Percentiles rank a stretch among this genome's conserved stretches.
These are phyloP conservation scores for Penicillium sp. DNA, from an alignment of 2,329 filamentous ascomycete species.

Conservation along the genomic window DNA sequence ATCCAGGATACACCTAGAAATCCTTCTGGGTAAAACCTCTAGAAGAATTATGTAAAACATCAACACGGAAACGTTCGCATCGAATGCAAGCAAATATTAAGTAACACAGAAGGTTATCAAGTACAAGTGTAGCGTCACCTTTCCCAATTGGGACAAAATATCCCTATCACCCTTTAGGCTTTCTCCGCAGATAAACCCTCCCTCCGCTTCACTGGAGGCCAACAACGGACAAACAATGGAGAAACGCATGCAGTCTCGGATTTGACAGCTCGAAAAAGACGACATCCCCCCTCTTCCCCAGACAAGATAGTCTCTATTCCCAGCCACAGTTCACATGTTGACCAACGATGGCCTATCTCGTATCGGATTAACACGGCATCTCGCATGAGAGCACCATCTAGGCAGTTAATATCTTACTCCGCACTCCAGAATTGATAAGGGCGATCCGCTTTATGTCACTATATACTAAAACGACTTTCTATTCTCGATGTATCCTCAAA, in stretches of 20 bases:
- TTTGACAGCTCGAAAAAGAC: conserved; percentile 18
- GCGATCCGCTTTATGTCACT: not conserved
- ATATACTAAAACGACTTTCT: not conserved
- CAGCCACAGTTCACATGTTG: not conserved
- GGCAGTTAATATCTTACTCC: not conserved
- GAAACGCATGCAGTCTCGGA: conserved; percentile 17
- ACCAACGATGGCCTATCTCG: conserved; percentile 15
- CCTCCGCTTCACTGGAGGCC: not conserved
- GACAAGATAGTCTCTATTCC: not conserved
- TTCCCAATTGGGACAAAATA: conserved; percentile 41
- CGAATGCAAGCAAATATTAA: conserved; percentile 1
- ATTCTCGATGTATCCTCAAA: not conserved
- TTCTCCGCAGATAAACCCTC: conserved; percentile 13
- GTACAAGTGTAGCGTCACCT: conserved; percentile 23
- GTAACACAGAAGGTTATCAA: not conserved
- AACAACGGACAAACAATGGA: not conserved
- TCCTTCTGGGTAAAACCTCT: not conserved
- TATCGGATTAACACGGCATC: conserved; percentile 33
- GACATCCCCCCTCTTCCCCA: conserved; percentile 8
- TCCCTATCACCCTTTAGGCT: conserved; percentile 29
- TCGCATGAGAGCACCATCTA: conserved; percentile 5
- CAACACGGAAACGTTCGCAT: conserved; percentile 1
- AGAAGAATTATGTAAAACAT: conserved; percentile 2
- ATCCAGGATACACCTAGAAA: not conserved
- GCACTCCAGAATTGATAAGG: conserved; percentile 3